Evolutionary conservation across 106 monocot species (phyloP).

Genomic region (Platanthera zijinensis): DNA sequence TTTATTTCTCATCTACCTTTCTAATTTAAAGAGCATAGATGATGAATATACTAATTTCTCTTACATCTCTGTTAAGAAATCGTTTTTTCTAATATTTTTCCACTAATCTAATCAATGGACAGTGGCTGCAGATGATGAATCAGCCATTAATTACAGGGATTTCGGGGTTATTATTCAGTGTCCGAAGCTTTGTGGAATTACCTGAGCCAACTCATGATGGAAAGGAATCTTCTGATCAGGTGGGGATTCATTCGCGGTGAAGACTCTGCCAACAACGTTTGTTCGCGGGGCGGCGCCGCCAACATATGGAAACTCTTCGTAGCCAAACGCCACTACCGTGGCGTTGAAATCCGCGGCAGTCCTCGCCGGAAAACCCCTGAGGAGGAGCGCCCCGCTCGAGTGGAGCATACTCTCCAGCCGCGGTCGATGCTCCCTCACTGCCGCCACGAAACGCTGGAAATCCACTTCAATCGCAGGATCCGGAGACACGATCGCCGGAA

Average conservation of each 20-base stretch:
- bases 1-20: no score
- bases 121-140: no score
- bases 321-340: slow-evolving; percentile 72
- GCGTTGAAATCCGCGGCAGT: slow-evolving; percentile 62
- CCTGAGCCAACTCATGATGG: slow-evolving; percentile 95
- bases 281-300: slow-evolving; percentile 87
- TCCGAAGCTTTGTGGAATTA: background rate
- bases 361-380: slow-evolving; percentile 60
- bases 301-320: slow-evolving; percentile 71
- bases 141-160: no score
- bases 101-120: no score
- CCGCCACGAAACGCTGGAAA: slow-evolving; percentile 25
- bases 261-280: slow-evolving; percentile 77
- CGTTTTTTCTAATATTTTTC: no score
- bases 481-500: slow-evolving; percentile 50
- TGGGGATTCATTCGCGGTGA: slow-evolving; percentile 90
- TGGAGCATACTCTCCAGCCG: slow-evolving; percentile 47
- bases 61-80: no score
- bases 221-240: slow-evolving; percentile 88
- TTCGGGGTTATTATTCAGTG: no score
- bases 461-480: slow-evolving; percentile 17
- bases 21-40: no score
- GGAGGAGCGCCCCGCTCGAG: slow-evolving; percentile 52
- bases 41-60: no score
- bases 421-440: slow-evolving; percentile 27